A percentile compares a stretch with the other conserved stretches of the same genome.
These are phyloP conservation scores for Karstenula rhodostoma DNA, from an alignment of 2,329 filamentous ascomycete species.

Conservation along the genomic window DNA sequence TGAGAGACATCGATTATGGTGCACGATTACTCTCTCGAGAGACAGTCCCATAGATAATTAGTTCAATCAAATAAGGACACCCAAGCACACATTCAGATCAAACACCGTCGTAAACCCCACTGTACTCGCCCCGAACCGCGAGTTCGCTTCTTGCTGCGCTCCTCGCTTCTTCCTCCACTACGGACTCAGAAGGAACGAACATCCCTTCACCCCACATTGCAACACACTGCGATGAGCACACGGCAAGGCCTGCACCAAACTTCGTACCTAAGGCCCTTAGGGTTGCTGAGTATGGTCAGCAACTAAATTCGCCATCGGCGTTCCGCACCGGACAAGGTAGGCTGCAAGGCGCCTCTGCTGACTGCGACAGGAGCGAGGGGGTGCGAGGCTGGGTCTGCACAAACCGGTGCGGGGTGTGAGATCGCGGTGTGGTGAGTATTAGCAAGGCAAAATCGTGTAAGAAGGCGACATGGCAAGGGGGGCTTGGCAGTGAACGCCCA, in stretches of 20 bases:
- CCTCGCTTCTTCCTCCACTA: not conserved
- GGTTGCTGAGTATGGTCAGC: not conserved
- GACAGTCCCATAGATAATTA: no score
- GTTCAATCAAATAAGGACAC: not conserved
- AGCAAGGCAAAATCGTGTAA: constrained; percentile 2
- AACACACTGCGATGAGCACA: not conserved
- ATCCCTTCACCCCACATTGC: not conserved
- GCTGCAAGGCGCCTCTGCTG: constrained; percentile 1
- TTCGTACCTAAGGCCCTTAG: not conserved
- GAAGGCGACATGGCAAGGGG: not conserved
- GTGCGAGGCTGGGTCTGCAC: constrained; percentile 4
- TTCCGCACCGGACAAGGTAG: not conserved
- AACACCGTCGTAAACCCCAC: not conserved
- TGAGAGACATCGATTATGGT: no score
- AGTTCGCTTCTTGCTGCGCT: not conserved
- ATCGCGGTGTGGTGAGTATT: not conserved
- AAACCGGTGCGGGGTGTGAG: not conserved
- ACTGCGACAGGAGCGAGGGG: not conserved
- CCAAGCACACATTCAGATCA: not conserved
- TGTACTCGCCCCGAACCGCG: not conserved
- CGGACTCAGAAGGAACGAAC: not conserved
- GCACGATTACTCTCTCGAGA: not conserved
- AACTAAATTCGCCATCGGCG: not conserved
- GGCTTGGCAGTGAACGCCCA: no score
- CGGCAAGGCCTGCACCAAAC: not conserved